Evolutionary conservation across 2,329 filamentous ascomycete genomes (phyloP), one percentile per base, ranked within the genome.

Genomic region (Fusarium cicatricum): DNA sequence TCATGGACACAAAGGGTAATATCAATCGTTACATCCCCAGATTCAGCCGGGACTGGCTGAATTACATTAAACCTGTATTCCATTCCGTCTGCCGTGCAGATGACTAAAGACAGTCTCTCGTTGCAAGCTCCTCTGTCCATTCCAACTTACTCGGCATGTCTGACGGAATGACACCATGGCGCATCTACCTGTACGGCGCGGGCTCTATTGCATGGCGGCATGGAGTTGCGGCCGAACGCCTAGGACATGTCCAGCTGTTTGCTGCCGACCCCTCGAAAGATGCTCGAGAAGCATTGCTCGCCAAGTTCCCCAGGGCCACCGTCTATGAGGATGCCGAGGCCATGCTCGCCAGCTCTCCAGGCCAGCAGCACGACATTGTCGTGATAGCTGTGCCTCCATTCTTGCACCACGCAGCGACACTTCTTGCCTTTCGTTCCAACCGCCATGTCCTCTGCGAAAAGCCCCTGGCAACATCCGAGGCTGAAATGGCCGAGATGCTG

Each of bases 391-490:
- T 57, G 34, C 54, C 54, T 49, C 54, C 54, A 12, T 57, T 12
- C 17, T 48, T 57, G 19, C 54, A 57, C 43, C 54, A 54, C 19
- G 34, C 38, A 0, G 54, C 54, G 29, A 57, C 54, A 11, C 49
- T 57, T 3, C 49, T 36, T 23, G 49, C 54, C 3, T 57, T 57
- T 37, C 39, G 5, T 33, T 57, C 54, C 21, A 45, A 44, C 3
- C 54, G 54, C 31, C 54, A 57, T 23, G 54, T 57, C 3, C 54
- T 57, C 36, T 57, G 54, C 44, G 54, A 57, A 36, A 57, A 57
- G 44, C 54, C 54, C 33, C 39, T 57, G 23, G 54, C 54, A 42
- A 57, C 50, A n/a, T 57, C 54, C 0, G 54, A 57, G 34, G 3
- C 23, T 1, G 39, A 57, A 21, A 57, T 57, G 54, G 19, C 34